Evolutionary conservation across 371 early-diverging fungal genomes (phyloP).

Genomic region (Circinella umbellata): DNA sequence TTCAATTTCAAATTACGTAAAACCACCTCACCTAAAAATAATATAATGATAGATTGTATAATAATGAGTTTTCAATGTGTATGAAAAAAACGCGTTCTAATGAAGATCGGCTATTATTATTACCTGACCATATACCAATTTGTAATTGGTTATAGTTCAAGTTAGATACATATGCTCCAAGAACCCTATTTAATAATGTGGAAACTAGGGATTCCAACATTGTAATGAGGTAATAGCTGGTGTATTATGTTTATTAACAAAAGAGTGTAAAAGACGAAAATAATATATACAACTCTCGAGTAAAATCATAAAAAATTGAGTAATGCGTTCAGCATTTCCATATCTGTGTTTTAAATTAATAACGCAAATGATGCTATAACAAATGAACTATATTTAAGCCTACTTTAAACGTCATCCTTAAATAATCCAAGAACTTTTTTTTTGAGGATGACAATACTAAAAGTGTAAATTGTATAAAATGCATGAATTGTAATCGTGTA

Average conservation of each 20-base stretch:
- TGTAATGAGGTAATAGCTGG: neutral
- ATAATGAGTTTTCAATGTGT: no score
- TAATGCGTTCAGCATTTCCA: no score
- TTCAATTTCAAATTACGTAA: conserved; percentile 88
- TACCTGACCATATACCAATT: conserved; percentile 97
- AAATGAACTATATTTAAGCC: no score
- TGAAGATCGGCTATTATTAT: neutral
- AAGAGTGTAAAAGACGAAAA: neutral
- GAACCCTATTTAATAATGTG: conserved; percentile 86
- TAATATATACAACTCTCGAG: neutral
- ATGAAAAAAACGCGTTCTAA: neutral
- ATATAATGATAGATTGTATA: neutral
- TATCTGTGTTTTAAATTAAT: no score
- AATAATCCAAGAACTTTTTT: no score
- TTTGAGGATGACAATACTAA: no score
- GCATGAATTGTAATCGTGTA: no score
- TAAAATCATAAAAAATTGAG: no score
- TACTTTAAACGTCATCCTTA: no score
- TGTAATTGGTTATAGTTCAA: conserved; percentile 95
- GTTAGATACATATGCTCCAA: conserved; percentile 96
- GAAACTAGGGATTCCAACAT: conserved; percentile 95
- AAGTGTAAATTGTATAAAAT: no score
- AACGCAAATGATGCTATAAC: no score
- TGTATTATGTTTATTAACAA: neutral
- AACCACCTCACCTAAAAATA: conserved; percentile 89